Base-by-base conservation (phyloP, 805 yeast species). In the Ogataea angusta region DNA sequence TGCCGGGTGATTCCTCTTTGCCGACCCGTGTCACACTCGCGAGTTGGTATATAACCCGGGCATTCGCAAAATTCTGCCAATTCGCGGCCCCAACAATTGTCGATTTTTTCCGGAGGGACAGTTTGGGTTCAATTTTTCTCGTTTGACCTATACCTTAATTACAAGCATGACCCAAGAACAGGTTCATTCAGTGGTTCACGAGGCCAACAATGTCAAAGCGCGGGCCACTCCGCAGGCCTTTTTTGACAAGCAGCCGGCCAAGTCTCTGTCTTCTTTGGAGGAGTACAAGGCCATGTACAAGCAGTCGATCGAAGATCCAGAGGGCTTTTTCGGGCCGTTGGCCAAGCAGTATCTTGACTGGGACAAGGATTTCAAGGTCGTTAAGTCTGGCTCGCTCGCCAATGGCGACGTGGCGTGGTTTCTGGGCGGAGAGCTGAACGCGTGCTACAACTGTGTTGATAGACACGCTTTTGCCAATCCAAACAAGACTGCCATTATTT, bases 401-500 rank as follows among this genome's bases (percentile, higher is more conserved):
- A 66, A 81, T 52, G 95, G 91, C 48, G 95, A 87, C 59, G 69
- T 80, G 38, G 88, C 97, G 26, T 93, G 98, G 98, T 93, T 93
- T 59, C 67, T 88, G 36, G 90, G 87, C 48, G 99, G 99, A 59
- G 80, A 85, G 68, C 74, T 91, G 60, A 93, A 93, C 60, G 99
- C 99, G 29, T 72, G 83, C 49, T 91, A 86, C 70, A 91, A 91
- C 68, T 83, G 93, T 64, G 95, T 91, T 49, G 99, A 91, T 65
- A 80, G 98, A 65, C 95, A 93, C 72, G 99, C 99, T 4, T 70
- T 85, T 52, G 76, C 74, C 50, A 83, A 79, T 59, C 98, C 99
- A 32, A 75, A 86, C 60, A 89, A 90, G 68, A 69, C 80, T 14
- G 93, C 93, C 42, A 69, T 85, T 33, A 82, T 93, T 53, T 91